These are phyloP conservation scores for Saccharomycopsis sp. DNA, from an alignment of 805 yeast species.

Conservation along the genomic window DNA sequence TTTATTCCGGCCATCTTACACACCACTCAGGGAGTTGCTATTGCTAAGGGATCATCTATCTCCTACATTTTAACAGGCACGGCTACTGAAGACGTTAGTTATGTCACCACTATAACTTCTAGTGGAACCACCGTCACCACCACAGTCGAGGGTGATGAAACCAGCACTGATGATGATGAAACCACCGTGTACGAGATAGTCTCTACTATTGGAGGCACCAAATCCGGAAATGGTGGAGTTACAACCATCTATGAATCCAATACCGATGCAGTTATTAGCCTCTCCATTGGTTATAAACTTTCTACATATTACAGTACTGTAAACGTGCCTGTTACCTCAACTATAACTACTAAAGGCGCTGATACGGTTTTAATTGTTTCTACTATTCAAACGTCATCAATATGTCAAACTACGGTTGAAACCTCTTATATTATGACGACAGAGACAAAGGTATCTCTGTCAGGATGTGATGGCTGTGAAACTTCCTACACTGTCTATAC, in stretches of 20 bases:
- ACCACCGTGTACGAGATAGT: constrained; percentile 2
- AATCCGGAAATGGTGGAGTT: constrained; percentile 1
- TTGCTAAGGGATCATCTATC: constrained; percentile 14
- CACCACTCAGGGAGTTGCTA: constrained; percentile 14
- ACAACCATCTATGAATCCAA: constrained; percentile 6
- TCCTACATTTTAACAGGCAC: constrained; percentile 6
- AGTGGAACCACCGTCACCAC: constrained; percentile 1
- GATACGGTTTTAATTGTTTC: constrained; percentile 16
- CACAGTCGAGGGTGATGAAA: background rate
- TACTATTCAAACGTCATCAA: constrained; percentile 7
- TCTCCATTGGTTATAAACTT: constrained; percentile 9
- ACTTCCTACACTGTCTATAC: background rate
- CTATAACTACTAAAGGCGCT: constrained; percentile 5
- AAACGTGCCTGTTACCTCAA: constrained; percentile 14
- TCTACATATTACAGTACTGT: constrained; percentile 13
- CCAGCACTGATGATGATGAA: background rate
- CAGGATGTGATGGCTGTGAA: background rate
- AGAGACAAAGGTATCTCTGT: background rate
- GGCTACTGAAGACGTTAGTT: background rate
- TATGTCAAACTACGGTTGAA: constrained; percentile 11
- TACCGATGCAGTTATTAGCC: constrained; percentile 3
- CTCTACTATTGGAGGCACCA: constrained; percentile 3
- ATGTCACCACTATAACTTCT: background rate
- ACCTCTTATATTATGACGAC: constrained; percentile 13
- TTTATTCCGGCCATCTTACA: constrained; percentile 16